Base-by-base conservation (phyloP, 2,329 filamentous ascomycete species). In the Stagonosporopsis cucurbitacearum region DNA sequence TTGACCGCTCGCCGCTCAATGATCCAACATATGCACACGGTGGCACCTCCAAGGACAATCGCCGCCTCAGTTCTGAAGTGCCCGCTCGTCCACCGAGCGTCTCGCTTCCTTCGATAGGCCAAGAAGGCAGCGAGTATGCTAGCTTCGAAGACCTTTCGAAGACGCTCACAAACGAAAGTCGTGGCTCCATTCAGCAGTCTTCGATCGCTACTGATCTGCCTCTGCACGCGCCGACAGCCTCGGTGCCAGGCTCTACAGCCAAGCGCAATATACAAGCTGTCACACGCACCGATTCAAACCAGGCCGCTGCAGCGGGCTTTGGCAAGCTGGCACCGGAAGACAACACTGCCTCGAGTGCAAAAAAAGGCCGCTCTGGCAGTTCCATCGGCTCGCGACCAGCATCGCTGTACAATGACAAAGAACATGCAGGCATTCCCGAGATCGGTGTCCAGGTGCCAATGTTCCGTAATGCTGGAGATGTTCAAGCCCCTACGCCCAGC, bases 391-490 rank as follows among this genome's bases (percentile, higher is more conserved):
- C 81, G 41, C 83, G 84, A 50, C 84, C 84, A 7, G 77, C 76
- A 40, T 87, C 86, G 12, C 72, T 83, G 25, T 80, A 88, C 60
- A 77, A 77, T 43, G 75, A 77, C 36, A 89, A 72, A 12, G 90
- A 94, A 41, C 90, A 95, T 62, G 88, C 92, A 51, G 94, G 93
- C 20, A 96, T 97, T 66, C 93, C 93, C 2, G 91, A 96, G 72
- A 95, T 97, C 64, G 94, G 94, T 43, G 86, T 91, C 69, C 89
- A 93, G 70, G 94, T 99, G 35, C 95, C 95, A 45, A 95, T 99
- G 91, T 89, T 95, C 72, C 90, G 88, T 49, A 86, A 95, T 73
- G 91, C 95, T 39, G 95, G 95, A 59, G 94, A 98, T 73, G 95
- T 98, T 9, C 95, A 99, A 78, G 95, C 95, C 13, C 95, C 95